A percentile compares a stretch with the other conserved stretches of the same genome.
phyloP scores from a whole-genome alignment of 2,329 filamentous ascomycete species.

The Geoglossum cookeanum region DNA sequence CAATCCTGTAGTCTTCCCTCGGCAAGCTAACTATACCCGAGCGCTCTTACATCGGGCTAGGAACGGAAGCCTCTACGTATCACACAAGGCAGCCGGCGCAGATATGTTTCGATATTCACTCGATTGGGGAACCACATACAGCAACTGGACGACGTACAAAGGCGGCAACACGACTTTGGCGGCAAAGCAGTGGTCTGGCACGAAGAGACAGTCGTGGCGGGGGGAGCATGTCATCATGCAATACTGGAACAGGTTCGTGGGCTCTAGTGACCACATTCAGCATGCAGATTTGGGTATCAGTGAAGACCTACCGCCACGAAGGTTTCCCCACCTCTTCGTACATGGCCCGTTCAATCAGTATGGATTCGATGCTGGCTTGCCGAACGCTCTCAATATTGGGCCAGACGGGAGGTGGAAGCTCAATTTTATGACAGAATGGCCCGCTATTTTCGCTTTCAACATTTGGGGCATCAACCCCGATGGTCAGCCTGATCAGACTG shows the following conservation, averaged over 20 bases:
- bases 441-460: constrained; percentile 40
- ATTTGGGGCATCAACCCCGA: constrained; percentile 48
- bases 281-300: constrained; percentile 31
- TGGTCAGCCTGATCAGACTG: constrained; percentile 39
- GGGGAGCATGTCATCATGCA: constrained; percentile 44
- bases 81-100: constrained; percentile 42
- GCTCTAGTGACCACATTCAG: constrained; percentile 40
- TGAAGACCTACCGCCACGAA: constrained; percentile 23
- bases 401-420: constrained; percentile 36
- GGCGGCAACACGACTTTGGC: constrained; percentile 30
- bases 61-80: constrained; percentile 27
- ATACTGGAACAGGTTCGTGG: constrained; percentile 40
- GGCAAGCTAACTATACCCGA: constrained; percentile 31
- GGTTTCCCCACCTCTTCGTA: constrained; percentile 42
- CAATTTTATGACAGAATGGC: constrained; percentile 45
- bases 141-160: constrained; percentile 36
- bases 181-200: constrained; percentile 36
- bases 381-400: constrained; percentile 31
- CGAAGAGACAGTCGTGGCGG: constrained; percentile 35
- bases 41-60: constrained; percentile 17
- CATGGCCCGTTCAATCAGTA: constrained; percentile 45
- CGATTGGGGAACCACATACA: constrained; percentile 41
- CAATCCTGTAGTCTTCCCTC: constrained; percentile 41
- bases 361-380: constrained; percentile 40
- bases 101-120: constrained; percentile 42